Evolutionary conservation across 768 basidiomycete genomes (phyloP).

Genomic region (Naganishia antarctica): DNA sequence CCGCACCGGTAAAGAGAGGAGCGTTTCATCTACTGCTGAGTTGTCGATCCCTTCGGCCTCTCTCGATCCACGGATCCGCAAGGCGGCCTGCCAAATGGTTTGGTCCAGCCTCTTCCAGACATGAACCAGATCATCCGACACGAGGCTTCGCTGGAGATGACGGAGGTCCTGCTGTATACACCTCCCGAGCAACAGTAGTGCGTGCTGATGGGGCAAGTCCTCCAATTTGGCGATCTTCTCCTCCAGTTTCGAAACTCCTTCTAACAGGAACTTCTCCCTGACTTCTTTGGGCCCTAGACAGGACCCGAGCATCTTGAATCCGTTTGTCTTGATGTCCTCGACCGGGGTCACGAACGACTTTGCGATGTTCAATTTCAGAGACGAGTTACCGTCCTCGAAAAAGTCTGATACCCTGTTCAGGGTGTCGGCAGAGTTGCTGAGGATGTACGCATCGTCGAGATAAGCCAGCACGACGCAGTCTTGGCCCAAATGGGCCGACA

Average conservation of each 20-base stretch:
- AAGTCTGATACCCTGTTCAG: constrained; percentile 11
- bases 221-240: background rate
- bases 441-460: too few species aligned
- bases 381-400: background rate
- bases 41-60: background rate
- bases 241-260: background rate
- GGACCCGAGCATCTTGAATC: constrained; percentile 5
- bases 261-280: constrained; percentile 3
- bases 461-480: background rate
- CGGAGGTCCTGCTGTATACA: constrained; percentile 13
- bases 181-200: constrained; percentile 1
- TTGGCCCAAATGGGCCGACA: constrained; percentile 20
- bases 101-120: too few species aligned
- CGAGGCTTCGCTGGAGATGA: background rate
- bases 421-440: too few species aligned
- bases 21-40: background rate
- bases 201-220: constrained; percentile 8
- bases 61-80: background rate
- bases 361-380: constrained; percentile 19
- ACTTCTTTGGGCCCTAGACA: constrained; percentile 1
- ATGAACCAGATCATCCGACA: background rate
- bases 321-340: constrained; percentile 1
- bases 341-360: constrained; percentile 19
- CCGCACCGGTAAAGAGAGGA: constrained; percentile 1
- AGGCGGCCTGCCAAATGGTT: background rate